Conservation (phyloP, 805 yeast species). For the Candida easanensis region DNA sequence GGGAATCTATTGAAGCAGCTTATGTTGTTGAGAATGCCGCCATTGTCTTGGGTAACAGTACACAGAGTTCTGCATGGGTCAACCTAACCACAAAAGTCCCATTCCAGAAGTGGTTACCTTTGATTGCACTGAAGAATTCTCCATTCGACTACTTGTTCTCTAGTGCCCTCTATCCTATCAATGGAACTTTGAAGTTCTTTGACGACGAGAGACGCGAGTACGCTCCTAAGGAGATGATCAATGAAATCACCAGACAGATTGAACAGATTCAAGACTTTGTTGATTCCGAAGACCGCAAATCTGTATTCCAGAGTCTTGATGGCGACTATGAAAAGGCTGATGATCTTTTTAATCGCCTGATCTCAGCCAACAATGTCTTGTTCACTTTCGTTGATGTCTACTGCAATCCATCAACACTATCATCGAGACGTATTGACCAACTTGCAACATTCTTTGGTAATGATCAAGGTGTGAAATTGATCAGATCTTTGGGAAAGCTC, state of each 20-base stretch:
- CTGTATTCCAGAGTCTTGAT: constrained; percentile 28
- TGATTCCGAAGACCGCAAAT: constrained; percentile 17
- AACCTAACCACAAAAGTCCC: constrained; percentile 30
- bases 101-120: constrained; percentile 44
- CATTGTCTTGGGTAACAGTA: constrained; percentile 45
- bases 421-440: constrained; percentile 33
- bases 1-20: constrained; percentile 50
- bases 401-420: constrained; percentile 49
- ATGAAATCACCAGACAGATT: constrained; percentile 33
- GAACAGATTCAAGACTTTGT: constrained; percentile 29
- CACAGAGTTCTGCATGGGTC: constrained; percentile 37
- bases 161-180: constrained; percentile 48
- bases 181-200: constrained; percentile 52
- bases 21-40: constrained; percentile 45
- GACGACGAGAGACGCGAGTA: constrained; percentile 54
- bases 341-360: constrained; percentile 31
- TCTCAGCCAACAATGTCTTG: constrained; percentile 40
- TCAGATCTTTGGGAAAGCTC: constrained; percentile 43
- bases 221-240: constrained; percentile 37
- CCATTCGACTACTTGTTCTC: constrained; percentile 64
- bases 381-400: constrained; percentile 55
- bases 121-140: constrained; percentile 47
- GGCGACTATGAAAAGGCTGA: constrained; percentile 18
- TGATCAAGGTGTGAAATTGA: constrained; percentile 38
- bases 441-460: constrained; percentile 40